Evolutionary conservation across 257 asterid species (phyloP).

Genomic region (Fraxinus cuspidata): DNA sequence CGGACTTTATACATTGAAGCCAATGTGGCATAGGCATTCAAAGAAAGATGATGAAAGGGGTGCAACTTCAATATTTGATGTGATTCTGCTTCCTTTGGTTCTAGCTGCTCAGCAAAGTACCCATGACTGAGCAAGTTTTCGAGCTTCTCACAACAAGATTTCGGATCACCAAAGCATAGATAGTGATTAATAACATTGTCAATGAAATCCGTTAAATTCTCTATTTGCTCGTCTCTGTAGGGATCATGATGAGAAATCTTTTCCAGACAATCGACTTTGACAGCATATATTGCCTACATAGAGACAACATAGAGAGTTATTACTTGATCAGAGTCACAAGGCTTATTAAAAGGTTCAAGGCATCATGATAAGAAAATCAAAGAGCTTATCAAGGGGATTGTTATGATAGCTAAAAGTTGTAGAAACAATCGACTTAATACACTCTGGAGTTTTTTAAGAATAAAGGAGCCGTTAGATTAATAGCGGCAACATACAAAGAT

Average conservation of each 20-base stretch:
- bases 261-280: neutral
- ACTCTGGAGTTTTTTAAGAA: neutral
- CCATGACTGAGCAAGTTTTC: slow-evolving; percentile 55
- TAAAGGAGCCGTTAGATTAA: neutral
- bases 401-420: neutral
- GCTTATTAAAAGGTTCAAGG: neutral
- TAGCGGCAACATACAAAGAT: neutral
- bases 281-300: slow-evolving; percentile 40
- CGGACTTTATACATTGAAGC: slow-evolving; percentile 59
- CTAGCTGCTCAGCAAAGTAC: neutral
- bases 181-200: slow-evolving; percentile 48
- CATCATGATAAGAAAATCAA: neutral
- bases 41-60: slow-evolving; percentile 45
- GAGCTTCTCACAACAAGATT: slow-evolving; percentile 56
- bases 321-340: neutral
- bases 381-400: neutral
- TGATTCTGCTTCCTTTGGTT: slow-evolving; percentile 22
- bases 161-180: slow-evolving; percentile 40
- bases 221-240: slow-evolving; percentile 19
- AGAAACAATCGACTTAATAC: neutral
- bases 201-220: slow-evolving; percentile 34
- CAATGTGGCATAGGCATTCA: slow-evolving; percentile 58
- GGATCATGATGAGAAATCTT: slow-evolving; percentile 16
- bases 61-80: slow-evolving; percentile 35
- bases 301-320: neutral